Conservation (phyloP, 768 basidiomycete genomes). For the Phlegmacium glaucopus region DNA sequence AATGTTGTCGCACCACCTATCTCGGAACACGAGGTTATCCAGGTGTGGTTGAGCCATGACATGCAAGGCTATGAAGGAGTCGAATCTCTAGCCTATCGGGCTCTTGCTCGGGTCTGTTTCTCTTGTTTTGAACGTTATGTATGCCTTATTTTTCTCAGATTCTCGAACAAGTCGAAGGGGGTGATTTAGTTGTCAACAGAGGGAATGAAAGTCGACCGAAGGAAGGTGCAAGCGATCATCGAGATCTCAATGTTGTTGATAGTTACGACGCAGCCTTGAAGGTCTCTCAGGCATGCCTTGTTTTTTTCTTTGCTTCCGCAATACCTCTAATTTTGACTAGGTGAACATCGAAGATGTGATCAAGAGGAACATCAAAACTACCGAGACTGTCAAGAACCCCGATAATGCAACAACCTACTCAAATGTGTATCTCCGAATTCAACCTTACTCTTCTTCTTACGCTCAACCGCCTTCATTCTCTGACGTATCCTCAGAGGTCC, state of each 20-base stretch:
- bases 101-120: constrained; percentile 66
- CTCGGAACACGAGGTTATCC: constrained; percentile 96
- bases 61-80: constrained; percentile 97
- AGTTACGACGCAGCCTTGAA: constrained; percentile 83
- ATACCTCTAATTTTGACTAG: constrained; percentile 31
- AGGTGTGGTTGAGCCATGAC: constrained; percentile 93
- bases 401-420: constrained; percentile 70
- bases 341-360: constrained; percentile 76
- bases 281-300: constrained; percentile 64
- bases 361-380: constrained; percentile 48
- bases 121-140: constrained; percentile 1
- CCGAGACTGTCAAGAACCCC: constrained; percentile 29
- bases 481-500: constrained; percentile 30
- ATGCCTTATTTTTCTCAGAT: constrained; percentile 46
- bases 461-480: constrained; percentile 34
- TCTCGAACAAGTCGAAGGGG: constrained; percentile 93
- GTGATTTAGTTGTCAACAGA: constrained; percentile 84
- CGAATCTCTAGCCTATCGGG: constrained; percentile 89
- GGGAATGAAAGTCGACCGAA: constrained; percentile 76
- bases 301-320: constrained; percentile 5
- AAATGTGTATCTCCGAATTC: constrained; percentile 89
- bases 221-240: constrained; percentile 37
- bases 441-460: constrained; percentile 72
- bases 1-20: constrained; percentile 98
- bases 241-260: constrained; percentile 82